Evolutionary conservation across 768 basidiomycete species (phyloP), one percentile per base, ranked within the genome.

Genomic region (Mycena polygramma): DNA sequence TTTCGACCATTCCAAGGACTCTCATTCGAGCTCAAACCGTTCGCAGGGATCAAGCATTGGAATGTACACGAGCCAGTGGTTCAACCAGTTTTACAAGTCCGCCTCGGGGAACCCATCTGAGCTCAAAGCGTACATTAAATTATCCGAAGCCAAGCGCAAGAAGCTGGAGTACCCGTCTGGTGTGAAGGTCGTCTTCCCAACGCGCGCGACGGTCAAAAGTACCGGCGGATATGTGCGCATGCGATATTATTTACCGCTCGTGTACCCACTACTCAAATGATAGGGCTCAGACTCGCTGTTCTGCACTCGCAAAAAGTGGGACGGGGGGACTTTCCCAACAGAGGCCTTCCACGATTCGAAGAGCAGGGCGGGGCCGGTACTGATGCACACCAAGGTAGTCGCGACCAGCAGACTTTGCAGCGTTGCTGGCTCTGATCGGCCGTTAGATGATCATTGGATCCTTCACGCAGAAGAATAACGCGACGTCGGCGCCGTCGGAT

Each of bases 281-380:
- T 74, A 94, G 90, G 95, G 96, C 4, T 95, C 94, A 7, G 92
- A 92, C 7, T 97, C 95, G 4, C 91, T 96, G 82, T 97, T 97
- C 76, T 95, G 93, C 81, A 85, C 89, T 54, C 83, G 90, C 65
- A 87, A 83, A 43, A 92, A 92, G 78, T 96, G 94, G 91, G 82
- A 85, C 53, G 89, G 81, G 1, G 83, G 87, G 17, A 94, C 89
- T 72, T 94, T 92, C 76, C 94, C 94, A 17, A 83, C 87, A 64
- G 81, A 87, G 43, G 82, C 90, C 53, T 96, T 97, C 78, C 82
- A 91, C 75, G 91, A 96, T 77, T 93, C 94, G 15, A 91, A 88
- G 69, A 96, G 95, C 75, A 89, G 90, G 74, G 91, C 88, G 6
- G 96, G 96, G 9, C 84, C 86, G 17, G 91, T 94, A 3, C 81